Percentiles rank a stretch among this genome's conserved stretches.
Evolutionary conservation across 164 flowering plant species (phyloP).

Genomic region (Nymphaea colorata): DNA sequence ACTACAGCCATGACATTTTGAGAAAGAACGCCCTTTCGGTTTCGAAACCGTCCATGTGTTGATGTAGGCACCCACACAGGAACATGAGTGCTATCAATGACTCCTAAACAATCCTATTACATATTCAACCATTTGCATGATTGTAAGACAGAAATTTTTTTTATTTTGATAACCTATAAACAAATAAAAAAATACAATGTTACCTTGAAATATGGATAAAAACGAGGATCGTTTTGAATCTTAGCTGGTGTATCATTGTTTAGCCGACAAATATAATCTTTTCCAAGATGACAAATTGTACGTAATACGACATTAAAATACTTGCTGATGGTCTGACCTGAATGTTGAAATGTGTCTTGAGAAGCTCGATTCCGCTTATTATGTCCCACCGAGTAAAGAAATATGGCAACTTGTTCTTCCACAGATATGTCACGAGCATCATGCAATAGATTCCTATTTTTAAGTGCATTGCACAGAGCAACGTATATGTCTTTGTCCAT

Average conservation of each 20-base stretch:
- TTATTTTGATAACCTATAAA: too few species aligned
- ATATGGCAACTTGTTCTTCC: conserved; percentile 10
- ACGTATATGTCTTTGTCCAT: conserved; percentile 2
- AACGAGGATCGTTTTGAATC: not conserved
- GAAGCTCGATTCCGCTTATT: not conserved
- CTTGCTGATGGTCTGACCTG: conserved; percentile 1
- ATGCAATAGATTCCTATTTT: not conserved
- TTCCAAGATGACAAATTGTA: conserved; percentile 1
- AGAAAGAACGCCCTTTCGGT: conserved; percentile 34
- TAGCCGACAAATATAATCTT: conserved; percentile 2
- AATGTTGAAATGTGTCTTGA: conserved; percentile 1
- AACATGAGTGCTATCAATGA: conserved; percentile 45
- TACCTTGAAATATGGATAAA: conserved; percentile 7
- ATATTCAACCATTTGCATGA: not conserved
- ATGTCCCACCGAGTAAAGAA: conserved; percentile 6
- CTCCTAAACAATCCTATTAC: conserved; percentile 47
- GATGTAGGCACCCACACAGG: conserved; percentile 50
- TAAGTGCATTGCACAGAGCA: conserved; percentile 1
- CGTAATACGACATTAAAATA: conserved; percentile 6
- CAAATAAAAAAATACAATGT: too few species aligned
- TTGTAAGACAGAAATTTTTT: not conserved
- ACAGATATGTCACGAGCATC: conserved; percentile 3
- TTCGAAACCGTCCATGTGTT: conserved; percentile 46
- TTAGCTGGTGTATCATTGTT: not conserved
- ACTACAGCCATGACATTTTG: conserved; percentile 55